phyloP scores from a whole-genome alignment of 768 basidiomycete species.

The Pleurotus citrinopileatus region DNA sequence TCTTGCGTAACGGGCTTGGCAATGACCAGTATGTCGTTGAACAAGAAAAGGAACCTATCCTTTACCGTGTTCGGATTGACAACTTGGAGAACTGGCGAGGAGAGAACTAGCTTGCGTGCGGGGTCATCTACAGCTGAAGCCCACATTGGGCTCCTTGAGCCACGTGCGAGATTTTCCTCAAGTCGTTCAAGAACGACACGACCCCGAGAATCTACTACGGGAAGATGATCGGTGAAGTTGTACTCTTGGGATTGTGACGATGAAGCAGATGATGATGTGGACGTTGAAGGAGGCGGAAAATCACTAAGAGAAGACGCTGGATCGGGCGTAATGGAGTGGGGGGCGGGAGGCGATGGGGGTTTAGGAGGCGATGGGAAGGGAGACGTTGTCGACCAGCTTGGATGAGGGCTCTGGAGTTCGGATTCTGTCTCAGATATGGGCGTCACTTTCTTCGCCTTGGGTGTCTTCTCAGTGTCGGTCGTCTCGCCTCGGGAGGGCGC shows the following conservation, averaged over 20 bases:
- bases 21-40: constrained; percentile 91
- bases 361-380: constrained; percentile 48
- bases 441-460: constrained; percentile 36
- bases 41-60: constrained; percentile 95
- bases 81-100: constrained; percentile 88
- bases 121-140: constrained; percentile 76
- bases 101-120: constrained; percentile 80
- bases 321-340: constrained; percentile 69
- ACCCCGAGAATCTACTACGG: constrained; percentile 36
- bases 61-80: constrained; percentile 93
- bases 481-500: constrained; percentile 19
- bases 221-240: constrained; percentile 26
- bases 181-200: constrained; percentile 62
- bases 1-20: constrained; percentile 84
- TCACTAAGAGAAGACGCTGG: constrained; percentile 76
- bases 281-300: constrained; percentile 66
- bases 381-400: constrained; percentile 33
- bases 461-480: constrained; percentile 37
- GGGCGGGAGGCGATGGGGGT: constrained; percentile 55
- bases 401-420: constrained; percentile 21
- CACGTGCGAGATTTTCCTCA: constrained; percentile 66
- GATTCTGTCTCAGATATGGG: constrained; percentile 23
- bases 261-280: constrained; percentile 69
- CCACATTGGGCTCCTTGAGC: constrained; percentile 56
- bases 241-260: constrained; percentile 60